Conservation (phyloP, 163 green algal species). For the Chlorella variabilis region DNA sequence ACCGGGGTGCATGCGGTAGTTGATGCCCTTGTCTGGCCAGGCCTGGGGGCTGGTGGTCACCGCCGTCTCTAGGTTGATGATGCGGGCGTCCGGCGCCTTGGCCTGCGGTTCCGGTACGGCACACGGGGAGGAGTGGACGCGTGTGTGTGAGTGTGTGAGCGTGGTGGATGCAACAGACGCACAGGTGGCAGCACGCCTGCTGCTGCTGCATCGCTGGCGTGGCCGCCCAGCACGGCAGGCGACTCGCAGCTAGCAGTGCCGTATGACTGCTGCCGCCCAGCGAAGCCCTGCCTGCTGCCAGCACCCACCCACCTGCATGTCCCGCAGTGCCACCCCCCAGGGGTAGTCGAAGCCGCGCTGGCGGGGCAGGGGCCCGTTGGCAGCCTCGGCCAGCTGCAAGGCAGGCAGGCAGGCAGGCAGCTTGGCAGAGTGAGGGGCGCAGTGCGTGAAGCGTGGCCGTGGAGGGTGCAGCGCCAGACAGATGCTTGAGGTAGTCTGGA, state of each 20-base stretch:
- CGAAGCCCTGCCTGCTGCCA: no score
- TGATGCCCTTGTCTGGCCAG: slow-evolving; percentile 37
- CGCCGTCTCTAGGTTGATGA: slow-evolving; percentile 41
- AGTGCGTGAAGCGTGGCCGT: neutral
- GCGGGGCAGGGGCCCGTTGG: slow-evolving; percentile 29
- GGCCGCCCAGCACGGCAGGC: no score
- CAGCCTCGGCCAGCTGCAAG: slow-evolving; percentile 16
- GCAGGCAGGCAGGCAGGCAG: neutral
- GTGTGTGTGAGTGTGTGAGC: no score
- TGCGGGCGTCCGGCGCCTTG: slow-evolving; percentile 11
- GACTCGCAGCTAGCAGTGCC: no score
- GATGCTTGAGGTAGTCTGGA: no score
- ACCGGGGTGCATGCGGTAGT: slow-evolving; percentile 38
- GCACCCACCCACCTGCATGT: slow-evolving; percentile 17
- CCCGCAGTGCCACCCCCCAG: slow-evolving; percentile 28
- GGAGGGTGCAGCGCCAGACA: no score
- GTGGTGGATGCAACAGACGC: no score
- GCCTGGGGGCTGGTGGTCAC: slow-evolving; percentile 3
- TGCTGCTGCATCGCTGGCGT: no score
- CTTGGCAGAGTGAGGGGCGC: neutral
- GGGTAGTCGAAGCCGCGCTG: slow-evolving; percentile 8
- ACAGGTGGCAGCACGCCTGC: no score
- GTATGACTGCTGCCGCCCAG: no score
- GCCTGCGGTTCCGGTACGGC: neutral
- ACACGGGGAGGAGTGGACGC: no score